Conservation (phyloP, 768 basidiomycete species). For the Suillus ampliporus region DNA sequence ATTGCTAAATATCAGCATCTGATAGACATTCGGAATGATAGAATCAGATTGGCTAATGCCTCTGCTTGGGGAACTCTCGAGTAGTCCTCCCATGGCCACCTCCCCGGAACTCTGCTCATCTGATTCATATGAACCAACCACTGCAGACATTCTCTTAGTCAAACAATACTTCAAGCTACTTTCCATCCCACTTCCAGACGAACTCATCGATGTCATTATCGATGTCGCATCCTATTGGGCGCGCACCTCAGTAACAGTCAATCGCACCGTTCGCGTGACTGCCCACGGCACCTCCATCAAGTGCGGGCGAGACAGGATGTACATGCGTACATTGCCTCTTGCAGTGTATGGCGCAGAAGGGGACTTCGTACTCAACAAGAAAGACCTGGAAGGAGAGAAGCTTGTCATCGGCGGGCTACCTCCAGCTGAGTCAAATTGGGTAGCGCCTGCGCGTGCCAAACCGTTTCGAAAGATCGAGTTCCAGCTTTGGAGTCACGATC, state of each 20-base stretch:
- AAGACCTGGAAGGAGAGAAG: neutral
- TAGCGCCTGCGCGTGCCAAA: neutral
- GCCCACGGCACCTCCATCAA: no score
- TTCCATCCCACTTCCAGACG: neutral
- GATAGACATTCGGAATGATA: neutral
- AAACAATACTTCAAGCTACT: constrained; percentile 6
- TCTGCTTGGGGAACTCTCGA: neutral
- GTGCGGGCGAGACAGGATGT: neutral
- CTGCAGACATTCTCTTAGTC: constrained; percentile 11
- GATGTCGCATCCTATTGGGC: constrained; percentile 39
- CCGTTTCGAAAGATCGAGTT: constrained; percentile 11
- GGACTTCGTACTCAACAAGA: neutral
- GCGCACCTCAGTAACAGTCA: constrained; percentile 2
- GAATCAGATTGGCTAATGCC: no score
- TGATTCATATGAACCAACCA: constrained; percentile 5
- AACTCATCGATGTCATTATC: constrained; percentile 9
- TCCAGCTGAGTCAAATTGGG: neutral
- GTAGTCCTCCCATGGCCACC: neutral
- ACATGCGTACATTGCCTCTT: constrained; percentile 17
- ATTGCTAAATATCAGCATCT: neutral
- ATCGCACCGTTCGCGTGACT: neutral
- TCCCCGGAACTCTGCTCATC: neutral
- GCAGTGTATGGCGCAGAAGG: constrained; percentile 8
- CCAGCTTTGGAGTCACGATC: constrained; percentile 14
- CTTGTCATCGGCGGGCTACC: constrained; percentile 1